These are phyloP conservation scores for Abrus pulchellus DNA, from an alignment of 306 rosid species.

Conservation along the genomic window DNA sequence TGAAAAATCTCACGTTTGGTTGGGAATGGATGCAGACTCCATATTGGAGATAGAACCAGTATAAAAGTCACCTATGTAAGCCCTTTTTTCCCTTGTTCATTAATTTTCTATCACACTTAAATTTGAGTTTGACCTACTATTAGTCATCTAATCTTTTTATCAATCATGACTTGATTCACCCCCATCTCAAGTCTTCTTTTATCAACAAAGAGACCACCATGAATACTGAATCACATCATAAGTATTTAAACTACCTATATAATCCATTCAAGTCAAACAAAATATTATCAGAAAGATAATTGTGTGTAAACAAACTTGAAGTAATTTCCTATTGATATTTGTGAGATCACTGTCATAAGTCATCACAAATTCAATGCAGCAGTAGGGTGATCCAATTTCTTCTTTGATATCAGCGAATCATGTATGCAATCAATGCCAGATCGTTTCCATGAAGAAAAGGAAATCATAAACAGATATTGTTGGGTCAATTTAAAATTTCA, in stretches of 20 bases:
- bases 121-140: neutral
- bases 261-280: neutral
- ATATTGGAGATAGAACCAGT: neutral
- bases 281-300: neutral
- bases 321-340: neutral
- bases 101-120: neutral
- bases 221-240: neutral
- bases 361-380: neutral
- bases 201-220: slow-evolving; percentile 10
- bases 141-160: neutral
- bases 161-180: neutral
- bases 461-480: neutral
- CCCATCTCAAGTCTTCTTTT: neutral
- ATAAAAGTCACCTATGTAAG: neutral
- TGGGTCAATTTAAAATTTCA: slow-evolving; percentile 21
- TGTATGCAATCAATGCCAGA: neutral
- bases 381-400: neutral
- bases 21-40: neutral
- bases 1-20: neutral
- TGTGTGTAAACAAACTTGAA: neutral
- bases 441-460: slow-evolving; percentile 1
- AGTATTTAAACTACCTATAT: slow-evolving; percentile 11
- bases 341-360: neutral
- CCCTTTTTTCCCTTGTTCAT: neutral
- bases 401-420: slow-evolving; percentile 18